A percentile compares a stretch with the other conserved stretches of the same genome.
Conservation (phyloP, 2,329 filamentous ascomycete species). For the Cladophialophora bantiana region DNA sequence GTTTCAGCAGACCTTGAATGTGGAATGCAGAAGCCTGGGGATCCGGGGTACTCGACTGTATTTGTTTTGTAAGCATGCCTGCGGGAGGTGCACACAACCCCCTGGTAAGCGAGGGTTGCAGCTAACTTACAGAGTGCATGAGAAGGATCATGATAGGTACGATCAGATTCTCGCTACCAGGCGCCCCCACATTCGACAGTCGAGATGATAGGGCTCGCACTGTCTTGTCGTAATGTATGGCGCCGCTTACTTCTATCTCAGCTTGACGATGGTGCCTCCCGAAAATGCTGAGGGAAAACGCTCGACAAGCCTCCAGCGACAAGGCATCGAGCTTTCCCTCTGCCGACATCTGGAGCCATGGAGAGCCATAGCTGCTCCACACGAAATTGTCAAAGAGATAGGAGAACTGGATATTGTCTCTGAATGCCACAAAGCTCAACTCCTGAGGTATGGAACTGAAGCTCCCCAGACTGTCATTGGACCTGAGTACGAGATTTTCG, state of each 20-base stretch:
- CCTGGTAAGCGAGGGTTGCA: conserved; percentile 1
- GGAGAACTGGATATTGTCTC: conserved; percentile 33
- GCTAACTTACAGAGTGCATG: conserved; percentile 34
- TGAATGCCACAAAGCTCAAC: conserved; percentile 34
- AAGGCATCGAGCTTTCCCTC: conserved; percentile 30
- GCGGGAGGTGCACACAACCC: not conserved
- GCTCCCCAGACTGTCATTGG: conserved; percentile 9
- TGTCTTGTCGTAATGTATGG: conserved; percentile 32
- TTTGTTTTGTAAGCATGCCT: conserved; percentile 17
- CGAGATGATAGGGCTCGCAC: conserved; percentile 31
- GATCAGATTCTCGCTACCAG: conserved; percentile 32
- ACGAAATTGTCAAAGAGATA: conserved; percentile 37
- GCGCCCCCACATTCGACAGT: conserved; percentile 28
- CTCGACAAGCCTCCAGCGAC: conserved; percentile 32
- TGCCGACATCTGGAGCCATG: conserved; percentile 34
- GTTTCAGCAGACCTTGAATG: conserved; percentile 30
- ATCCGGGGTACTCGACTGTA: conserved; percentile 31
- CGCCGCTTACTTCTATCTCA: conserved; percentile 34
- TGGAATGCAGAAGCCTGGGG: conserved; percentile 31
- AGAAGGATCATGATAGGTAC: conserved; percentile 35
- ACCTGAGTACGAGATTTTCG: conserved; percentile 19
- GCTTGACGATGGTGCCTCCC: conserved; percentile 33
- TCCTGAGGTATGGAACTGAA: conserved; percentile 14
- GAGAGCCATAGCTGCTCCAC: conserved; percentile 36
- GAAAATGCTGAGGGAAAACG: conserved; percentile 34